These are phyloP conservation scores for Gymnopilus dilepis DNA, from an alignment of 768 basidiomycete genomes.

Conservation along the genomic window DNA sequence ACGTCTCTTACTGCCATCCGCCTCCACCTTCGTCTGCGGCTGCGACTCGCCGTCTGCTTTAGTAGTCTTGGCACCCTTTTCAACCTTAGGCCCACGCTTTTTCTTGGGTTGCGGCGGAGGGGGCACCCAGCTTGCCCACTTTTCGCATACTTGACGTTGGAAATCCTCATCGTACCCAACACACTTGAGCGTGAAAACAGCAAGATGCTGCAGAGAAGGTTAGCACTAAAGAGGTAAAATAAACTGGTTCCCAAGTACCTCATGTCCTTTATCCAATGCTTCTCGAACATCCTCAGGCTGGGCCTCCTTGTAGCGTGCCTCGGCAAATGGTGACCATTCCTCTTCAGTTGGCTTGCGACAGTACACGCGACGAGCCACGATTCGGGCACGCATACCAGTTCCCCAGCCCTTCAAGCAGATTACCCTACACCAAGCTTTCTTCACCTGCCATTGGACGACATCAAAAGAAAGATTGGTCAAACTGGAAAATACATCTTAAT, in stretches of 20 bases:
- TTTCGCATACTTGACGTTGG: slow-evolving; percentile 18
- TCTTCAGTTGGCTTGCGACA: slow-evolving; percentile 12
- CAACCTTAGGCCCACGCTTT: background rate
- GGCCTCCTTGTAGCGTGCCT: slow-evolving; percentile 13
- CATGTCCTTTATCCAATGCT: slow-evolving; percentile 20
- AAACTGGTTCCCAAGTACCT: slow-evolving; percentile 11
- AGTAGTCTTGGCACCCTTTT: background rate
- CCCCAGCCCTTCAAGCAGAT: slow-evolving; percentile 19
- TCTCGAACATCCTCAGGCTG: slow-evolving; percentile 19
- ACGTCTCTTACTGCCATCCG: background rate
- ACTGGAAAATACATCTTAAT: no score
- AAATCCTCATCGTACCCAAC: slow-evolving; percentile 27
- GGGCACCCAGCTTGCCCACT: slow-evolving; percentile 16
- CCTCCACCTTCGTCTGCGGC: background rate
- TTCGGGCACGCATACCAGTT: slow-evolving; percentile 8
- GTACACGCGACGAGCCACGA: slow-evolving; percentile 15
- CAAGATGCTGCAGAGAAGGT: slow-evolving; percentile 9
- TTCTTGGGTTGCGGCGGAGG: slow-evolving; percentile 1
- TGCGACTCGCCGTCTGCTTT: background rate
- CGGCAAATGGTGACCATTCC: slow-evolving; percentile 10
- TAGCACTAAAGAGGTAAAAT: background rate
- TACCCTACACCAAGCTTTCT: slow-evolving; percentile 18
- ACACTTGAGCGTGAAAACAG: slow-evolving; percentile 29
- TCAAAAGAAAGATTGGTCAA: background rate
- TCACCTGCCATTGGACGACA: slow-evolving; percentile 8